Conservation (phyloP, 345 rosid genomes). For the Hibiscus tridactylites region DNA sequence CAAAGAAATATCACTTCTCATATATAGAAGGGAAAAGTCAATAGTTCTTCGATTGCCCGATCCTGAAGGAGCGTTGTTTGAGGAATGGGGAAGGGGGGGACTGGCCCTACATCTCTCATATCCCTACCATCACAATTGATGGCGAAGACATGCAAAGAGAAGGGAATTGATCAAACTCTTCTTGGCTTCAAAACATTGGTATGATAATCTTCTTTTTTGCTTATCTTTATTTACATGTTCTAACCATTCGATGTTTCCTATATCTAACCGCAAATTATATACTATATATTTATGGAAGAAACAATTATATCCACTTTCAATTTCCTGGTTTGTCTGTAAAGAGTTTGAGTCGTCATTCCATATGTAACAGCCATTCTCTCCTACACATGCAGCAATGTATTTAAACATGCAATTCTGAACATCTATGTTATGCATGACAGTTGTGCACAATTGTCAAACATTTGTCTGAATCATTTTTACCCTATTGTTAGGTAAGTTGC, state of each 20-base stretch:
- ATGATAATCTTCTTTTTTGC: neutral
- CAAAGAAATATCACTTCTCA: too few species aligned
- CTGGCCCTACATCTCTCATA: neutral
- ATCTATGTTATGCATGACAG: neutral
- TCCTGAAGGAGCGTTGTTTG: neutral
- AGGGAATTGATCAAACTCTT: neutral
- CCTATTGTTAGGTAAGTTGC: neutral
- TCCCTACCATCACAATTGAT: neutral
- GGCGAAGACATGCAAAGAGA: neutral
- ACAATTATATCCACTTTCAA: neutral
- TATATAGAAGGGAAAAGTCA: too few species aligned
- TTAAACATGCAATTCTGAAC: neutral
- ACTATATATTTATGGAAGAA: neutral
- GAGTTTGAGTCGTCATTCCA: neutral
- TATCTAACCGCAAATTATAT: too few species aligned
- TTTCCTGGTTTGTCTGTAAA: neutral
- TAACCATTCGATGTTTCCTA: too few species aligned
- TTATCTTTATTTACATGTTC: too few species aligned
- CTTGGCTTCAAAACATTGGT: neutral
- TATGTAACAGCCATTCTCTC: neutral
- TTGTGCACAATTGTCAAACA: neutral
- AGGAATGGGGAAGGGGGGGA: neutral
- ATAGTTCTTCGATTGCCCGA: neutral
- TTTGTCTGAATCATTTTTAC: neutral
- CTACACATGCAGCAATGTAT: neutral